Base-by-base conservation (phyloP, 2,329 filamentous ascomycete genomes). In the Zopfia rhizophila region DNA sequence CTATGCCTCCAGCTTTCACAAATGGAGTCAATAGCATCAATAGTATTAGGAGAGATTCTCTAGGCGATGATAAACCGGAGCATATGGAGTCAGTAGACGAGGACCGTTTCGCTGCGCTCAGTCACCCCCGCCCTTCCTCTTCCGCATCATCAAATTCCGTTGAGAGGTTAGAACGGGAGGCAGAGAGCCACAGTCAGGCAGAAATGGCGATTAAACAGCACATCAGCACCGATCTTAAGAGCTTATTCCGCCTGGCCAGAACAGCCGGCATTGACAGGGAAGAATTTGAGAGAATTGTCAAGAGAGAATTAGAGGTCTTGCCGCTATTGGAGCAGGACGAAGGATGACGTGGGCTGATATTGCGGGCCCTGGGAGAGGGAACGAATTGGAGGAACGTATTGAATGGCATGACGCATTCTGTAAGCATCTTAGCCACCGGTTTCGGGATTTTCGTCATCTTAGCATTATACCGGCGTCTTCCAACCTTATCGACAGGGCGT, bases 131-230 rank as follows among this genome's bases (percentile, higher is more conserved):
- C 1, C 66, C 70, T 1, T 63, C 66, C 55, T 72, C 67, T 6
- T 66, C 69, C 2, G 62, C 79, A 76, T 74, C 79, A 5, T 58
- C 63, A 2, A 61, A 56, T 75, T 63, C 84, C 5, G 80, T 91
- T 3, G 86, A 87, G 48, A 76, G 70, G 28, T 65, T 86, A 29
- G 84, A 87, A 58, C 69, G 78, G 19, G 70, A 78, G 42, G 81
- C 81, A 2, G 75, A 77, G 49, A 83, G 78, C 53, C 80, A 81
- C 56, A 83, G 85, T 48, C 82, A 86, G 58, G 83, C 78, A 43
- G 88, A 91, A 70, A 82, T 88, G 43, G 88, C 85, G 11, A 83
- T 94, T 42, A 89, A 88, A 70, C 87, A 91, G 71, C 89, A 93
- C 70, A 85, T 94, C 31, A 86, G 85, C 24, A 86, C 87, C 7